A percentile compares a stretch with the other conserved stretches of the same genome.
Evolutionary conservation across 257 asterid genomes (phyloP).

Genomic region (Rubia yunnanensis): DNA sequence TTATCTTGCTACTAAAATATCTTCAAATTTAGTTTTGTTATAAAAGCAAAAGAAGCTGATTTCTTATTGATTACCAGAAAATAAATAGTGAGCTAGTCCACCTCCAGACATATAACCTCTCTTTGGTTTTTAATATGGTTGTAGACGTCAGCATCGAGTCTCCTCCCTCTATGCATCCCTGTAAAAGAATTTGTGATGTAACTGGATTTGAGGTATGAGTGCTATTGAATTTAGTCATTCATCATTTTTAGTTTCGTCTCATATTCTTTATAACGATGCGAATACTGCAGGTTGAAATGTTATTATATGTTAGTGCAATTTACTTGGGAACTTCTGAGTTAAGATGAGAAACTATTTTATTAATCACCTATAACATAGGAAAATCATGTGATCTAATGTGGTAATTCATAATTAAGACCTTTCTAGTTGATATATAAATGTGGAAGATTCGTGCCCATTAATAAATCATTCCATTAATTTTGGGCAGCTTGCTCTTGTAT

Average conservation of each 20-base stretch:
- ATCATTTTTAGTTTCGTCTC: neutral
- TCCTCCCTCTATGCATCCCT: slow-evolving; percentile 79
- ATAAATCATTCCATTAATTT: neutral
- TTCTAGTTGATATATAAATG: neutral
- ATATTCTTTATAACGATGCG: neutral
- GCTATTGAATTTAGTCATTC: neutral
- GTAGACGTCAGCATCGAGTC: slow-evolving; percentile 74
- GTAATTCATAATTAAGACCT: neutral
- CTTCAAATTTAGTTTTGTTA: too few species aligned
- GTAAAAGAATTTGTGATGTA: slow-evolving; percentile 79
- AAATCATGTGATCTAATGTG: neutral
- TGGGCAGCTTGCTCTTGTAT: neutral
- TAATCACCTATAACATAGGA: neutral
- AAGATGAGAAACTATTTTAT: neutral
- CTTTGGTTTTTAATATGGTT: neutral
- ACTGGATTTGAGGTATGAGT: slow-evolving; percentile 77
- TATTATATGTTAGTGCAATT: neutral
- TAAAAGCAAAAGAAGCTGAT: neutral
- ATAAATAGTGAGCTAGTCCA: neutral
- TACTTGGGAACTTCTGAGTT: neutral
- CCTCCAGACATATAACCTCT: too few species aligned
- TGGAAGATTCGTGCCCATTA: neutral
- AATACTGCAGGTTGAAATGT: neutral
- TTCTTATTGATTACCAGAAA: neutral
- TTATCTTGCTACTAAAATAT: neutral